Percentiles rank a stretch among this genome's conserved stretches.
phyloP scores from a whole-genome alignment of 352 stramenopile species.

The Pythium coloratum region DNA sequence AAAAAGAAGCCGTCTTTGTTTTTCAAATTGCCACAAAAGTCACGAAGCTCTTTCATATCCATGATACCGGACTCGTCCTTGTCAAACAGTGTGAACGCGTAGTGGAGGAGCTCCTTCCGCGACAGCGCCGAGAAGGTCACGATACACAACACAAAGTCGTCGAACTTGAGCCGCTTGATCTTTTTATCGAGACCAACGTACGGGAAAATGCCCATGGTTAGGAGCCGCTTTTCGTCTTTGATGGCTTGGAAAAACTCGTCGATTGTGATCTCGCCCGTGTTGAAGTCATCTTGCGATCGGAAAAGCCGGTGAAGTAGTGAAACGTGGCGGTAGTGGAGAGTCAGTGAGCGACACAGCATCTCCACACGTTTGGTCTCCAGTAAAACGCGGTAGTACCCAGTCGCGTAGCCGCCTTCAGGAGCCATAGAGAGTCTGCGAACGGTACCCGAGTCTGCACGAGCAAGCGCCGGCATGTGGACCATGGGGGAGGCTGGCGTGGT shows the following conservation, averaged over 20 bases:
- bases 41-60: slow-evolving; percentile 49
- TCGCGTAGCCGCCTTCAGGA: slow-evolving; percentile 33
- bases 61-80: slow-evolving; percentile 63
- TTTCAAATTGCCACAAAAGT: slow-evolving; percentile 59
- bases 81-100: slow-evolving; percentile 71
- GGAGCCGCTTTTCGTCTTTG: slow-evolving; percentile 50
- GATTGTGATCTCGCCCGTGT: slow-evolving; percentile 50
- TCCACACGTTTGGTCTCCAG: slow-evolving; percentile 52
- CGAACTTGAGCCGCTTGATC: slow-evolving; percentile 44
- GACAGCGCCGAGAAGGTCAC: slow-evolving; percentile 51
- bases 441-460: neutral
- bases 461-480: slow-evolving; percentile 5
- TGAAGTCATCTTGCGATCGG: slow-evolving; percentile 43
- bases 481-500: neutral
- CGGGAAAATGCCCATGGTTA: slow-evolving; percentile 57
- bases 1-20: slow-evolving; percentile 57
- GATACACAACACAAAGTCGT: slow-evolving; percentile 63
- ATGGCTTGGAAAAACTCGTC: slow-evolving; percentile 64
- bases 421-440: neutral
- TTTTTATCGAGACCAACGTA: slow-evolving; percentile 35
- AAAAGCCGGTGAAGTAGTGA: slow-evolving; percentile 39
- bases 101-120: slow-evolving; percentile 54
- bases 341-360: slow-evolving; percentile 51
- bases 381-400: slow-evolving; percentile 46
- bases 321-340: slow-evolving; percentile 44